Evolutionary conservation across 2,329 filamentous ascomycete genomes (phyloP).

Genomic region (Penicillium sp.): DNA sequence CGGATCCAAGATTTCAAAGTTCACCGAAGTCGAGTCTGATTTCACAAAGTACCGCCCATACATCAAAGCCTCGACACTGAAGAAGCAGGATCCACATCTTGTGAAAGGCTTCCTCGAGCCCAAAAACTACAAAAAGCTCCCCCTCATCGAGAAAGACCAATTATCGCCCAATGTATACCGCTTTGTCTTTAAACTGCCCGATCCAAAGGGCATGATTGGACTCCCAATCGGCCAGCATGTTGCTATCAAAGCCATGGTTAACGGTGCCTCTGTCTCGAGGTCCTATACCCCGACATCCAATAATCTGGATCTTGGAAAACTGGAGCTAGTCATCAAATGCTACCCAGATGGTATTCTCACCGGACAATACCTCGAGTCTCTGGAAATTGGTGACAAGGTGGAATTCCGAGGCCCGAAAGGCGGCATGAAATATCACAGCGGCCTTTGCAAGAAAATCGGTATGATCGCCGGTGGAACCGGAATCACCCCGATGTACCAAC

Average conservation of each 20-base stretch:
- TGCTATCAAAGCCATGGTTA: slow-evolving; percentile 49
- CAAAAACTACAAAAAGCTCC: slow-evolving; percentile 47
- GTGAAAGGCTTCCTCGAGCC: slow-evolving; percentile 51
- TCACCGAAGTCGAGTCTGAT: slow-evolving; percentile 25
- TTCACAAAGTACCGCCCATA: slow-evolving; percentile 34
- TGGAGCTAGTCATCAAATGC: slow-evolving; percentile 37
- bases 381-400: slow-evolving; percentile 28
- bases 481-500: slow-evolving; percentile 55
- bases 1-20: slow-evolving; percentile 12
- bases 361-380: slow-evolving; percentile 10
- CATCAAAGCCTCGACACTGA: slow-evolving; percentile 39
- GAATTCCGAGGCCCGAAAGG: slow-evolving; percentile 36
- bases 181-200: slow-evolving; percentile 50
- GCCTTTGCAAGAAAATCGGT: slow-evolving; percentile 33
- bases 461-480: slow-evolving; percentile 40
- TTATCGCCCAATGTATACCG: slow-evolving; percentile 37
- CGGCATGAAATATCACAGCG: slow-evolving; percentile 29
- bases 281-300: slow-evolving; percentile 53
- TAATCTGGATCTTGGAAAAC: slow-evolving; percentile 29
- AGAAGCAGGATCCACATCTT: slow-evolving; percentile 40
- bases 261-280: slow-evolving; percentile 47
- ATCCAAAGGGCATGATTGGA: slow-evolving; percentile 45
- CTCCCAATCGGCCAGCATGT: slow-evolving; percentile 59
- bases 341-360: slow-evolving; percentile 36
- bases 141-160: slow-evolving; percentile 33